Evolutionary conservation across 805 yeast genomes (phyloP).

Genomic region (Komagataella pastoris): DNA sequence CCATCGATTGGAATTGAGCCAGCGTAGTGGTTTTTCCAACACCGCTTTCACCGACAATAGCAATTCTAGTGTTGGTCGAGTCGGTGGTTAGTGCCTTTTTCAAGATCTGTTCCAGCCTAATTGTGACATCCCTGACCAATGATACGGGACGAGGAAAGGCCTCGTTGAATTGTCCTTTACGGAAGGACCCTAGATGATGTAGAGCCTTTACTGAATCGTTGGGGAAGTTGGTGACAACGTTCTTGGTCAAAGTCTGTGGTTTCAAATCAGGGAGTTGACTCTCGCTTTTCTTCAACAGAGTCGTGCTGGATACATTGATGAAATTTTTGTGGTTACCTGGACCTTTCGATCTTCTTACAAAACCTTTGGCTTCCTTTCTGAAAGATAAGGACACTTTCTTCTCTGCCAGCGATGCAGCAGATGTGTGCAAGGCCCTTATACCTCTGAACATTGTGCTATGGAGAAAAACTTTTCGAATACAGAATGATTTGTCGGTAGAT

Average conservation of each 20-base stretch:
- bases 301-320: slow-evolving; percentile 10
- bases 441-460: not conserved
- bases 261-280: slow-evolving; percentile 8
- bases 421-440: not conserved
- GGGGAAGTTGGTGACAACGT: slow-evolving; percentile 24
- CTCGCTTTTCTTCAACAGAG: slow-evolving; percentile 10
- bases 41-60: slow-evolving; percentile 61
- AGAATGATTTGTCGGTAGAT: not conserved
- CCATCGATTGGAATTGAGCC: slow-evolving; percentile 55
- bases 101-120: slow-evolving; percentile 24
- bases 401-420: not conserved
- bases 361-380: not conserved
- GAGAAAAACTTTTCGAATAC: not conserved
- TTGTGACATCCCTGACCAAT: slow-evolving; percentile 33
- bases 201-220: slow-evolving; percentile 27
- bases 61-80: slow-evolving; percentile 29
- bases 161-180: slow-evolving; percentile 57
- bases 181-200: slow-evolving; percentile 46
- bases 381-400: not conserved
- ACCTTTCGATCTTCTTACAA: slow-evolving; percentile 15
- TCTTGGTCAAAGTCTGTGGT: slow-evolving; percentile 7
- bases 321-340: slow-evolving; percentile 18
- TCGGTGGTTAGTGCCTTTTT: slow-evolving; percentile 17
- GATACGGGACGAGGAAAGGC: slow-evolving; percentile 47
- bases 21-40: slow-evolving; percentile 67